A percentile compares a stretch with the other conserved stretches of the same genome.
These are phyloP conservation scores for Aspergillus uvarum DNA, from an alignment of 2,329 filamentous ascomycete species.

Conservation along the genomic window DNA sequence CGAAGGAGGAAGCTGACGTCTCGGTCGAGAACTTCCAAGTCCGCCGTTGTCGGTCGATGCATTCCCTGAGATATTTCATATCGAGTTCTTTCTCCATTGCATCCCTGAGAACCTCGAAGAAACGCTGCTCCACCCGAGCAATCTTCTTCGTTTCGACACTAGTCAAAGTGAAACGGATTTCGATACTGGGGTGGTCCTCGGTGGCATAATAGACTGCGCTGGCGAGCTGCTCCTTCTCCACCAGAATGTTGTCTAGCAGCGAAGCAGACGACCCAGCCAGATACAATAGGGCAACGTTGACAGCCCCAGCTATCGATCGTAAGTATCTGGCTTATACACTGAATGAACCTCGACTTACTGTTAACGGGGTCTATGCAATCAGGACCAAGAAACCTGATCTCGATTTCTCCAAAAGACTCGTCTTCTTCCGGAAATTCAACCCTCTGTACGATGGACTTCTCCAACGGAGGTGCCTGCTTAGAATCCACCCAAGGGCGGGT, in stretches of 20 bases:
- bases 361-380: conserved; percentile 68
- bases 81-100: conserved; percentile 76
- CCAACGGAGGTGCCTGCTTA: conserved; percentile 69
- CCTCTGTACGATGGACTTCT: conserved; percentile 70
- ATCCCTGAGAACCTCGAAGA: conserved; percentile 80
- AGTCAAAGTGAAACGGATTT: conserved; percentile 82
- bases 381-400: conserved; percentile 84
- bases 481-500: conserved; percentile 90
- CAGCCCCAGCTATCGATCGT: conserved; percentile 58
- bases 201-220: conserved; percentile 79
- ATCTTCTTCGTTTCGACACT: conserved; percentile 86
- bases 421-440: conserved; percentile 96
- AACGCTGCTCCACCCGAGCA: conserved; percentile 75
- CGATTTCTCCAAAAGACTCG: conserved; percentile 85
- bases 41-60: conserved; percentile 75
- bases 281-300: conserved; percentile 80
- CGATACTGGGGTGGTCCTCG: conserved; percentile 74
- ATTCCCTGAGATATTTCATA: conserved; percentile 86
- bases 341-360: conserved; percentile 38
- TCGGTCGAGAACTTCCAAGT: conserved; percentile 84
- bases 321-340: conserved; percentile 19
- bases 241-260: conserved; percentile 84
- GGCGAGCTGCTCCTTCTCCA: conserved; percentile 88
- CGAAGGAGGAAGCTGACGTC: conserved; percentile 75
- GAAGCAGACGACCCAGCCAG: conserved; percentile 91